phyloP scores from a whole-genome alignment of 805 yeast genomes.

The Huiozyma sinensis region DNA sequence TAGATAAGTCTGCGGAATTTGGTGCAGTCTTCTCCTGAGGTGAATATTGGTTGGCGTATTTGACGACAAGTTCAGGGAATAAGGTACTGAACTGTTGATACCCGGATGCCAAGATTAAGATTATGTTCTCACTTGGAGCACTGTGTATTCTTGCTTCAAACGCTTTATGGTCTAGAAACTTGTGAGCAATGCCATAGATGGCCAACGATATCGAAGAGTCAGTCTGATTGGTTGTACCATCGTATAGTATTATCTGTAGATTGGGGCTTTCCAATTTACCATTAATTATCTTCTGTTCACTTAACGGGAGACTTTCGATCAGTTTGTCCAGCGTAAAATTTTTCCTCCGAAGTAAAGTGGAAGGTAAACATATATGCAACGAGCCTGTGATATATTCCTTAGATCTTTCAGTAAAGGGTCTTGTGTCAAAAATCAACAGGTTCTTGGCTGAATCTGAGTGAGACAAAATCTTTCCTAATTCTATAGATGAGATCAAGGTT shows the following conservation, averaged over 20 bases:
- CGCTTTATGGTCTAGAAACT: conserved; percentile 11
- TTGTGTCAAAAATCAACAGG: conserved; percentile 40
- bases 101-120: conserved; percentile 17
- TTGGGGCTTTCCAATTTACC: conserved; percentile 7
- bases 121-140: conserved; percentile 1
- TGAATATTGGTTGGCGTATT: neutral
- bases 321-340: conserved; percentile 58
- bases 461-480: conserved; percentile 9
- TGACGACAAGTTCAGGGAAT: conserved; percentile 10
- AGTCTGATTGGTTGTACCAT: conserved; percentile 14
- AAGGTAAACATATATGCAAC: conserved; percentile 74
- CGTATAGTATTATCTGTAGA: conserved; percentile 19
- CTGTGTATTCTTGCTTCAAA: no score
- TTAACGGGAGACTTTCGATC: conserved; percentile 45
- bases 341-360: conserved; percentile 72
- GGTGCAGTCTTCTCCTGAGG: neutral
- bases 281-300: conserved; percentile 28
- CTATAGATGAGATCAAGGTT: conserved; percentile 12
- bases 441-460: neutral
- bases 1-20: neutral
- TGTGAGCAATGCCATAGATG: conserved; percentile 20
- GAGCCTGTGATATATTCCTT: conserved; percentile 48
- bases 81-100: conserved; percentile 10
- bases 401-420: conserved; percentile 70
- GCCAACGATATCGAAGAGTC: conserved; percentile 18